A percentile compares a stretch with the other conserved stretches of the same genome.
phyloP scores from a whole-genome alignment of 768 basidiomycete species.

The Phanerodontia chrysosporium region DNA sequence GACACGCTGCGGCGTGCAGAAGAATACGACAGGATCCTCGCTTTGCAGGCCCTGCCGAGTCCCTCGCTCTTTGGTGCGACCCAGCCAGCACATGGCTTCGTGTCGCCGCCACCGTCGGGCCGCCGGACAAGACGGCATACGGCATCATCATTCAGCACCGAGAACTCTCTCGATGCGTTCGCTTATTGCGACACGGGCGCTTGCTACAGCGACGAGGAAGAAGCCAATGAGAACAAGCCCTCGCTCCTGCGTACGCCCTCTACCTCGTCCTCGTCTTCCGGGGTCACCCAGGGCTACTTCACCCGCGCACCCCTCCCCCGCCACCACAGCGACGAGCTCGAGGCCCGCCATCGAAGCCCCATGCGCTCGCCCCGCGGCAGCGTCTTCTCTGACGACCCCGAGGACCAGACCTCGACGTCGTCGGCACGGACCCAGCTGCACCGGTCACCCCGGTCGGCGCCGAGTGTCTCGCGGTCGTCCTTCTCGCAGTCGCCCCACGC shows the following conservation, averaged over 20 bases:
- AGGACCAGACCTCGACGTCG: conserved; percentile 19
- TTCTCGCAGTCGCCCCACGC: conserved; percentile 4
- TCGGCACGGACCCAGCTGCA: conserved; percentile 21
- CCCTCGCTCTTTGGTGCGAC: conserved; percentile 12
- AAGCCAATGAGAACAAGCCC: conserved; percentile 14
- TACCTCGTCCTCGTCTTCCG: conserved; percentile 13
- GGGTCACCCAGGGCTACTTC: not conserved
- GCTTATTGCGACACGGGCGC: conserved; percentile 12
- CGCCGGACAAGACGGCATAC: conserved; percentile 26
- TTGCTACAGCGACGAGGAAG: conserved; percentile 16
- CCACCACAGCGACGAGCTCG: conserved; percentile 9
- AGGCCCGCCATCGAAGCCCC: not conserved
- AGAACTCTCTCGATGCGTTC: conserved; percentile 20
- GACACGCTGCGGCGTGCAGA: conserved; percentile 51
- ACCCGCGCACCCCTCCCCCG: not conserved
- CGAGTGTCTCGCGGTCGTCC: conserved; percentile 11
- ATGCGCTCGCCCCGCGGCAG: not conserved
- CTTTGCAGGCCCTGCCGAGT: conserved; percentile 22
- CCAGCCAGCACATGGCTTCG: conserved; percentile 18
- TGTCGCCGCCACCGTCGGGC: conserved; percentile 15
- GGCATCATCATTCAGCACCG: conserved; percentile 21
- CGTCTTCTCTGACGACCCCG: not conserved
- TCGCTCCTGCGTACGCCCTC: conserved; percentile 19
- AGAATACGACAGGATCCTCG: conserved; percentile 32
- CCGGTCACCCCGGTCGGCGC: conserved; percentile 20